A percentile compares a stretch with the other conserved stretches of the same genome.
phyloP scores from a whole-genome alignment of 2,329 filamentous ascomycete species.

The Lomentospora prolificans region DNA sequence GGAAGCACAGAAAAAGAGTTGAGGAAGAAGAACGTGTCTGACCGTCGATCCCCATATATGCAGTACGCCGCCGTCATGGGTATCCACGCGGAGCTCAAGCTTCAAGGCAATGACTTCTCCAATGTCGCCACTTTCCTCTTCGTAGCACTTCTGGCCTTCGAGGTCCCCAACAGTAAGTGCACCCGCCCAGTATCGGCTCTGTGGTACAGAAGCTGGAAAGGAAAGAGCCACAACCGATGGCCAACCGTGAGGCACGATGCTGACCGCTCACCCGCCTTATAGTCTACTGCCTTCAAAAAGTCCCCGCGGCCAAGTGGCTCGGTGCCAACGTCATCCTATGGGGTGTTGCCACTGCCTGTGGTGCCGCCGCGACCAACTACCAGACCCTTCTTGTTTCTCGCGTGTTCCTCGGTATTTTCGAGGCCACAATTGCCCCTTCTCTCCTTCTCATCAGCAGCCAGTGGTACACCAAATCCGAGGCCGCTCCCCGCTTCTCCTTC shows the following conservation, averaged over 20 bases:
- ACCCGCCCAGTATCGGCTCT: not conserved
- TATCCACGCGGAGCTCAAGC: conserved; percentile 40
- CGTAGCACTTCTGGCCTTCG: conserved; percentile 48
- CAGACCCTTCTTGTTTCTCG: conserved; percentile 23
- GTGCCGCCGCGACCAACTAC: conserved; percentile 14
- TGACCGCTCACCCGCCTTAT: not conserved
- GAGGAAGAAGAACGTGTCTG: not conserved
- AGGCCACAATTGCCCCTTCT: conserved; percentile 35
- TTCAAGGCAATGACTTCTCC: conserved; percentile 51
- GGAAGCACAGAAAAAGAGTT: not conserved
- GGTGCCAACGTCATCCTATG: conserved; percentile 48
- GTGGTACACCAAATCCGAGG: conserved; percentile 17
- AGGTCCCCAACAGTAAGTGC: conserved; percentile 45
- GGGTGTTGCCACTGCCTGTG: conserved; percentile 27
- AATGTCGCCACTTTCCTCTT: conserved; percentile 54
- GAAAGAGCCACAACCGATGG: no score
- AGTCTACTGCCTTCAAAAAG: conserved; percentile 49
- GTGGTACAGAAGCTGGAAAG: not conserved
- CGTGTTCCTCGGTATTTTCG: conserved; percentile 35
- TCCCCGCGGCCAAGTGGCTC: conserved; percentile 52
- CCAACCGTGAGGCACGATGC: no score
- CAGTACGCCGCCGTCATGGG: conserved; percentile 61
- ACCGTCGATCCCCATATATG: not conserved
- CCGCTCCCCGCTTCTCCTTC: conserved; percentile 9
- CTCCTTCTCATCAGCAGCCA: conserved; percentile 41